Base-by-base conservation (phyloP, 2,329 filamentous ascomycete genomes). In the Nothophaeocryptopus gaeumannii region DNA sequence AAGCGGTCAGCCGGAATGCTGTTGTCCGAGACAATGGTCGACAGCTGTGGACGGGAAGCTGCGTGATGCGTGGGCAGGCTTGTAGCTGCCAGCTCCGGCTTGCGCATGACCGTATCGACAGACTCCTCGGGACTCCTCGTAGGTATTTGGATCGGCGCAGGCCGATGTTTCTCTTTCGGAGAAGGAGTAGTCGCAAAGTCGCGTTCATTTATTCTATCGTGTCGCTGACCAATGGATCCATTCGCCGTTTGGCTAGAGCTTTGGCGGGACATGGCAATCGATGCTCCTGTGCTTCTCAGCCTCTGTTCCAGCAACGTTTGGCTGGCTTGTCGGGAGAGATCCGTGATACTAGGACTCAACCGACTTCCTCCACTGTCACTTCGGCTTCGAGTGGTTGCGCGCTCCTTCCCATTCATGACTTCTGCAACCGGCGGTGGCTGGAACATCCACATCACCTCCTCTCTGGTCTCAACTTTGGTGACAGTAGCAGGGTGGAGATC, bases 391-490 rank as follows among this genome's bases (percentile, higher is more conserved):
- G 42, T 74, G 3, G 56, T 59, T 14, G 86, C 83, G 29, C 82
- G 81, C 32, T 88, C 81, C 67, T 91, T 93, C 58, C 90, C 91
- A 57, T 86, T 87, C 91, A 96, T 96, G 52, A 96, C 78, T 67
- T 86, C 90, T 49, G 91, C 89, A 31, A 85, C 82, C n/a, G 91
- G 91, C 1, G 90, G 89, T 2, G 91, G 91, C 64, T 95, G 89
- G 44, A 95, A 75, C 90, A 96, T 96, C 91, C 91, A 96, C 63
- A 79, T 80, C 47, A 87, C 85, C 52, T 88, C 89, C 47, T 83
- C 82, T 13, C 54, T 50, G 9, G 58, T 57, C 14, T 53, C 42
- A 30, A 67, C 58, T 10, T 58, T 64, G 8, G 63, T 66, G 29
- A 67, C 63, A 2, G 61, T 63, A 75, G 82, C 65, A 81, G 83